Conservation (phyloP, 2,329 filamentous ascomycete genomes). For the Magnaporthiopsis incrustans region DNA sequence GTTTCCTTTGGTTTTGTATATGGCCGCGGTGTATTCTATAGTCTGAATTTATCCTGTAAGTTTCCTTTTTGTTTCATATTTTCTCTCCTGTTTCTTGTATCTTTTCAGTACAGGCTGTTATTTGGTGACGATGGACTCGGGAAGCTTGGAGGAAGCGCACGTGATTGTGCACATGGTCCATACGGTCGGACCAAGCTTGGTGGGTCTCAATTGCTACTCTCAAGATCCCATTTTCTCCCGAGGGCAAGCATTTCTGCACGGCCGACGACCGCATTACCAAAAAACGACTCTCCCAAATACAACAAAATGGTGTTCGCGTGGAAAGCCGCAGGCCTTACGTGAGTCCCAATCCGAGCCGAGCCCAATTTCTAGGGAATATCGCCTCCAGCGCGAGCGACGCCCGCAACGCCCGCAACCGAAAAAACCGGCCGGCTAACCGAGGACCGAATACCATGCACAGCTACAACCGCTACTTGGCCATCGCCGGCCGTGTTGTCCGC, state of each 20-base stretch:
- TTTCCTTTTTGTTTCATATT: no score
- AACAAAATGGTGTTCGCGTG: conserved; percentile 92
- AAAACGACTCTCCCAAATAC: conserved; percentile 21
- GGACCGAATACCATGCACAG: conserved; percentile 37
- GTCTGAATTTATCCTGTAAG: no score
- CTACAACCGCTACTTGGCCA: conserved; percentile 99
- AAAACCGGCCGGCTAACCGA: conserved; percentile 10
- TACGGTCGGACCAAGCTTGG: not conserved
- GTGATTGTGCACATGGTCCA: not conserved
- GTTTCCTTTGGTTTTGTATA: not conserved
- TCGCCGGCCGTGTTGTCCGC: conserved; percentile 91
- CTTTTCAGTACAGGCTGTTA: no score
- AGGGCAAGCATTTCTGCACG: conserved; percentile 5
- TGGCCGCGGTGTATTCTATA: no score
- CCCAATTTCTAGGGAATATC: conserved; percentile 10
- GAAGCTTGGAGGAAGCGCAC: not conserved
- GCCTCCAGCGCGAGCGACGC: not conserved
- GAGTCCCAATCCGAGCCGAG: conserved; percentile 33
- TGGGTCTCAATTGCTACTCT: not conserved
- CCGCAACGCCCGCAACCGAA: not conserved
- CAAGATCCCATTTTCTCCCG: conserved; percentile 15
- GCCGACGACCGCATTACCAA: conserved; percentile 12
- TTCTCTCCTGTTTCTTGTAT: no score
- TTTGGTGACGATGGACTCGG: not conserved
- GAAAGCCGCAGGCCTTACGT: conserved; percentile 97